Percentiles rank a stretch among this genome's conserved stretches.
These are phyloP conservation scores for Epichloe festucae DNA, from an alignment of 2,329 filamentous ascomycete species.

Conservation along the genomic window DNA sequence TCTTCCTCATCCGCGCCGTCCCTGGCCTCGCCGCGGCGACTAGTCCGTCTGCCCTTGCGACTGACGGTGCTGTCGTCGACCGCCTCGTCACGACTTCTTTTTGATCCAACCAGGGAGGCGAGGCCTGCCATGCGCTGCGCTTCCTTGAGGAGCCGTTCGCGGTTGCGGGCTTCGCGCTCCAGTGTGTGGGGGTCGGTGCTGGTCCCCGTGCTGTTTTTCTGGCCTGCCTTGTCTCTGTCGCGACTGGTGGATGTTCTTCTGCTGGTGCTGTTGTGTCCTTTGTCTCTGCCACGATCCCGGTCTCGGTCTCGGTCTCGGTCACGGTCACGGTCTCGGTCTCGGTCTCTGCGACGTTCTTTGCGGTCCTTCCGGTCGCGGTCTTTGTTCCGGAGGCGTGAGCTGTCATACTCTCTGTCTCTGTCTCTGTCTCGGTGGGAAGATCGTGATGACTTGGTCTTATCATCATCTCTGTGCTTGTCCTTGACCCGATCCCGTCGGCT, in stretches of 20 bases:
- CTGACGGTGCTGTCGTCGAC: conserved; percentile 22
- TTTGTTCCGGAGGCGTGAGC: conserved; percentile 21
- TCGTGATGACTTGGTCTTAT: conserved; percentile 25
- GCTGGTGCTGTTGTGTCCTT: conserved; percentile 21
- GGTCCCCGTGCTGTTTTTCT: conserved; percentile 2
- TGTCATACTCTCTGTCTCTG: conserved; percentile 26
- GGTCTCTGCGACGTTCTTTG: conserved; percentile 23
- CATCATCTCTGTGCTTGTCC: conserved; percentile 29
- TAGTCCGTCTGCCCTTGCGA: conserved; percentile 28
- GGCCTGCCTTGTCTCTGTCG: conserved; percentile 23
- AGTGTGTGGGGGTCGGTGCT: conserved; percentile 49
- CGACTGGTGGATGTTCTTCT: conserved; percentile 20
- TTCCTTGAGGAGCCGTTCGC: conserved; percentile 55
- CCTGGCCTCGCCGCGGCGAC: conserved; percentile 35
- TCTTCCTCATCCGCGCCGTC: conserved; percentile 37
- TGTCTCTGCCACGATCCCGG: conserved; percentile 14
- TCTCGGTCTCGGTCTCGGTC: background rate
- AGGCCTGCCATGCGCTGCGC: conserved; percentile 50
- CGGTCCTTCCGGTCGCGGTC: conserved; percentile 25
- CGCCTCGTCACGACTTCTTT: conserved; percentile 37
- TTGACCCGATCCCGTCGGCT: conserved; percentile 31
- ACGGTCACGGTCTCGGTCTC: conserved; percentile 10
- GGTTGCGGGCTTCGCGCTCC: conserved; percentile 53
- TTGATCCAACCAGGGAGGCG: conserved; percentile 30
- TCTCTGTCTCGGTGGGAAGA: conserved; percentile 29